A percentile compares a stretch with the other conserved stretches of the same genome.
These are phyloP conservation scores for Jaapia argillacea DNA, from an alignment of 768 basidiomycete species.

Conservation along the genomic window DNA sequence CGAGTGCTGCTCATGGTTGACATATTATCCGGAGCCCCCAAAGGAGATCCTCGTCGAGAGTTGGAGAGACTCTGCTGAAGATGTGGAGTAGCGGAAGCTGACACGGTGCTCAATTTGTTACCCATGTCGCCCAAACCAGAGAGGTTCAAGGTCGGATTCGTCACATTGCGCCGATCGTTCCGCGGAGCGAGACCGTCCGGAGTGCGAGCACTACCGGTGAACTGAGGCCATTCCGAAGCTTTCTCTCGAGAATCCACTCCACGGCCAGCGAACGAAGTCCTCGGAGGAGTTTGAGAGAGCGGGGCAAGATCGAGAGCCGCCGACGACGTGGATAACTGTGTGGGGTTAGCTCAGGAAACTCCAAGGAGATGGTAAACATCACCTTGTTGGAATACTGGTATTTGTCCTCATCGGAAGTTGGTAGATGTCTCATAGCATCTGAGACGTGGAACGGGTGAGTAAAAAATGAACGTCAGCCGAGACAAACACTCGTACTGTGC, in stretches of 20 bases:
- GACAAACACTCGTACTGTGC: slow-evolving; percentile 54
- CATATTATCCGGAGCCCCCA: slow-evolving; percentile 49
- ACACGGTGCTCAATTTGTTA: slow-evolving; percentile 37
- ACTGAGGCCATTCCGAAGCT: slow-evolving; percentile 93
- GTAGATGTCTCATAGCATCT: slow-evolving; percentile 86
- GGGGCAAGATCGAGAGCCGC: slow-evolving; percentile 92
- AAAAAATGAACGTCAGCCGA: not conserved
- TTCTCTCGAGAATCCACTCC: slow-evolving; percentile 52
- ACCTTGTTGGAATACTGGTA: slow-evolving; percentile 65
- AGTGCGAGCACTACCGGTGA: slow-evolving; percentile 56
- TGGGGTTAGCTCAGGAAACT: slow-evolving; percentile 1
- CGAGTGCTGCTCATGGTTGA: slow-evolving; percentile 51
- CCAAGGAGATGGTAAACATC: slow-evolving; percentile 2
- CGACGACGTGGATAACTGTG: slow-evolving; percentile 74
- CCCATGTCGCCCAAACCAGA: slow-evolving; percentile 41
- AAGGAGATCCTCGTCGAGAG: slow-evolving; percentile 71
- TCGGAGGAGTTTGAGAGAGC: slow-evolving; percentile 71
- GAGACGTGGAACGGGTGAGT: slow-evolving; percentile 7
- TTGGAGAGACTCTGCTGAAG: slow-evolving; percentile 49
- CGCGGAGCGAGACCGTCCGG: slow-evolving; percentile 48
- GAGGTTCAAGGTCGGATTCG: slow-evolving; percentile 62
- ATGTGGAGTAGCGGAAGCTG: slow-evolving; percentile 56
- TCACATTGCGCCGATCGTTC: slow-evolving; percentile 59
- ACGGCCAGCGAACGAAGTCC: slow-evolving; percentile 45
- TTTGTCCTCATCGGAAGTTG: slow-evolving; percentile 87